Conservation (phyloP, 371 early-diverging fungal genomes). For the Paraphysoderma sedebokerense region DNA sequence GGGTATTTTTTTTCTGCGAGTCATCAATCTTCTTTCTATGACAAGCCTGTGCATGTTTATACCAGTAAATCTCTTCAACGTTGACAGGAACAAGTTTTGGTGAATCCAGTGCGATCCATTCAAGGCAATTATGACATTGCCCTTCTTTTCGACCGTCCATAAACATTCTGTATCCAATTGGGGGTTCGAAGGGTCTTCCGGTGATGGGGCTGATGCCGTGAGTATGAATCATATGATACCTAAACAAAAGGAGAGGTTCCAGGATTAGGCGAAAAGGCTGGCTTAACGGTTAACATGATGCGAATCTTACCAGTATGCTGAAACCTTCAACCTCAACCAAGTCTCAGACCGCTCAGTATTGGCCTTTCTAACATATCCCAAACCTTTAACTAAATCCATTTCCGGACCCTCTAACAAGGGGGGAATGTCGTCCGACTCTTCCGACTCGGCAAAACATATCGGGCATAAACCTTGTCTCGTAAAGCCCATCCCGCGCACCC, state of each 20-base stretch:
- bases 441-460: conserved; percentile 11
- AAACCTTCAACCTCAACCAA: conserved; percentile 24
- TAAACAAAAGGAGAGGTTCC: too few relatives aligned
- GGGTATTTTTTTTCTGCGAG: too few relatives aligned
- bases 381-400: too few relatives aligned
- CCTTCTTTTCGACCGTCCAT: too few relatives aligned
- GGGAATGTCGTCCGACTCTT: too few relatives aligned
- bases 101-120: conserved; percentile 19
- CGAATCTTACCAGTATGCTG: conserved; percentile 27
- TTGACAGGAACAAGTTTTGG: conserved; percentile 13
- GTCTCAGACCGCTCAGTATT: too few relatives aligned
- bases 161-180: too few relatives aligned
- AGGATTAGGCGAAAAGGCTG: background rate
- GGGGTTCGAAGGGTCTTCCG: conserved; percentile 12
- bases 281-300: background rate
- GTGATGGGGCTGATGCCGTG: conserved; percentile 25
- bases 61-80: conserved; percentile 24
- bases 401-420: too few relatives aligned
- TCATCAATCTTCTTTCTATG: too few relatives aligned
- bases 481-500: conserved; percentile 20
- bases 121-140: conserved; percentile 13
- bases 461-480: conserved; percentile 20
- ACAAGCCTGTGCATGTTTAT: conserved; percentile 25
- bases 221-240: conserved; percentile 16
- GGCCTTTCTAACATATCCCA: too few relatives aligned